Percentiles rank a stretch among this genome's conserved stretches.
Conservation (phyloP, 225 moss, liverwort and hornwort species). For the Marchantia polymorpha region DNA sequence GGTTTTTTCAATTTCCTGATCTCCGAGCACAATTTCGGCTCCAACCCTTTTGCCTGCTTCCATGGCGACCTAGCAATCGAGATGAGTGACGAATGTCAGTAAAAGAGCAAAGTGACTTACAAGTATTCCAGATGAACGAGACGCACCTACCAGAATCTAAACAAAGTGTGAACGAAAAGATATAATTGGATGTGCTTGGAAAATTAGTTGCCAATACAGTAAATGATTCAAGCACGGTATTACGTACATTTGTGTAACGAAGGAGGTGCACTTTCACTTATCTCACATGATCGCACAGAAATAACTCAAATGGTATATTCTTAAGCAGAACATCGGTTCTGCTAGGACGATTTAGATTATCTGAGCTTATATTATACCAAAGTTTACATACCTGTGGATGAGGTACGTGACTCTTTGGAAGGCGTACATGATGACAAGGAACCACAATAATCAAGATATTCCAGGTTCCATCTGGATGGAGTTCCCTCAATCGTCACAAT, state of each 20-base stretch:
- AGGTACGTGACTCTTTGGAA: neutral
- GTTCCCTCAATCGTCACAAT: neutral
- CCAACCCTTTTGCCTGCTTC: constrained; percentile 49
- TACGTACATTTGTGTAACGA: too few relatives aligned
- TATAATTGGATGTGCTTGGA: too few relatives aligned
- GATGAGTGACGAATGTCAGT: neutral
- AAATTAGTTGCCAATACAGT: too few relatives aligned
- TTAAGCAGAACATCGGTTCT: neutral
- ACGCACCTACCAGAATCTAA: neutral
- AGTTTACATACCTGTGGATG: neutral
- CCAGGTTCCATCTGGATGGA: neutral
- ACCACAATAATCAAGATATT: neutral
- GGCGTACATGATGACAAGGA: neutral
- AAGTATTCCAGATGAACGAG: neutral
- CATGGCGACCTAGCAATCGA: constrained; percentile 43
- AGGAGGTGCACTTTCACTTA: neutral
- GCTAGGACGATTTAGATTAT: neutral
- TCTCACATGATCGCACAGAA: neutral
- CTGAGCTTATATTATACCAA: neutral
- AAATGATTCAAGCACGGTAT: too few relatives aligned
- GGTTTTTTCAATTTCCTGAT: constrained; percentile 55
- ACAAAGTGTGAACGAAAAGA: too few relatives aligned
- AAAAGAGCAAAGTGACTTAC: neutral
- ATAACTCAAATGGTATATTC: neutral
- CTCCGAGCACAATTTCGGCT: constrained; percentile 54